Evolutionary conservation across 495 filamentous ascomycete genomes (phyloP), one percentile per base, ranked within the genome.

Genomic region (Wilcoxina mikolae): DNA sequence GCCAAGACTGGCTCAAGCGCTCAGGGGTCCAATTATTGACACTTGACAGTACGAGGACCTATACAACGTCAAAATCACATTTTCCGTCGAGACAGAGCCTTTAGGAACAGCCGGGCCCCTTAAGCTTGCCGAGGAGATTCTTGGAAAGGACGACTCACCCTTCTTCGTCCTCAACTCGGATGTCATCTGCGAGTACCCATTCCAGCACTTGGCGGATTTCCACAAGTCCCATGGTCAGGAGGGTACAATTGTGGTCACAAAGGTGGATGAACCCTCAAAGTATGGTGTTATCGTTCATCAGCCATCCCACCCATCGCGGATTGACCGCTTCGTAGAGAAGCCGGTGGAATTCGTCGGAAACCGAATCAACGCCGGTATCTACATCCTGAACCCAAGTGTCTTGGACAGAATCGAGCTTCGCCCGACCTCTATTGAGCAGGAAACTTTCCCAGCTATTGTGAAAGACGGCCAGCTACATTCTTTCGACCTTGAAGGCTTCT

Each of bases 121-220:
- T 56, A 98, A 96, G 74, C 79, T 98, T 46, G 91, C 91, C 48
- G 91, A 96, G 74, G 79, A 85, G 65, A 88, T 89, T 61, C 78
- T 98, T 48, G 85, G 77, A 56, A 96, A 96, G 70, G 89, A 95
- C 65, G 82, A 95, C 68, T 71, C 79, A 11, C 91, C 91, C 41
- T 96, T 96, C 75, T 96, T 99, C 71, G 91, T 99, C n/a, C 78
- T 99, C 55, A 96, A 96, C 75, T 94, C 88, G 28, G 91, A 96
- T 67, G 78, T 99, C 62, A 96, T 93, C 69, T 96, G 93, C 78
- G 90, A 99, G 52, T 99, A 89, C 70, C 91, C 91, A 35, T 95
- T 96, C 75, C 74, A 83, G 66, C 73, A 91, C 58, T 83, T 99
- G 18, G 85, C 83, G 50, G 83, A 76, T 0, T 95, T 87, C 78